Evolutionary conservation across 2,329 filamentous ascomycete genomes (phyloP), one percentile per base, ranked within the genome.

Genomic region (Trichoderma aggressivum): DNA sequence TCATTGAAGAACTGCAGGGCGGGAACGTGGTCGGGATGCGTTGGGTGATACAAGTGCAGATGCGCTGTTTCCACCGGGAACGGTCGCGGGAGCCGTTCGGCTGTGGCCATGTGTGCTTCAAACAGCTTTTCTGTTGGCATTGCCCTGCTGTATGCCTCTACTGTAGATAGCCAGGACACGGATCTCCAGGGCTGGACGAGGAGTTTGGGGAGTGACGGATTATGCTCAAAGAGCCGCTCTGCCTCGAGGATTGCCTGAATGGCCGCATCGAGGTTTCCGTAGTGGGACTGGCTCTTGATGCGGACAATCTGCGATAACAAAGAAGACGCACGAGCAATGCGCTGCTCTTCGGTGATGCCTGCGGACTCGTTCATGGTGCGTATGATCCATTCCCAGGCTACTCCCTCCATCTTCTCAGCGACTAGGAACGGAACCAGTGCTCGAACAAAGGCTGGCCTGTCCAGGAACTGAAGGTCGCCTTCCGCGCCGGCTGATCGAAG

Each of bases 1-100:
- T 82, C 76, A 58, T 76, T 73, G 72, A 89, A 82, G 67, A 86
- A 84, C 2, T 81, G 75, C 12, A 89, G 75, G 0, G 88, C 88
- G 1, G 82, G 81, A 2, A 79, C 77, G 26, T 84, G 81, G 30
- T 83, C 82, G 0, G 88, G 87, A 3, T 80, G 80, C 0, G 84
- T 84, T 0, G 88, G 88, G 75, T 89, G 87, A 70, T 86, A 81
- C 2, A 90, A 80, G 32, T 85, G 81, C 4, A 90, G 80, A 73
- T 89, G 88, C 0, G 87, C 87, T 36, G 82, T 80, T 63, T 87
- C 84, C 8, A 88, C 76, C 8, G 76, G 76, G 47, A 84, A 77
- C 1, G 80, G 77, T 28, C 75, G 75, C 6, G 78, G 74, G 18
- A 85, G 78, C 18, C 80, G 80, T 62, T 82, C 78, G 26, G 84